Evolutionary conservation across 305 asterid species (phyloP), one percentile per base, ranked within the genome.

Genomic region (Withania somnifera): DNA sequence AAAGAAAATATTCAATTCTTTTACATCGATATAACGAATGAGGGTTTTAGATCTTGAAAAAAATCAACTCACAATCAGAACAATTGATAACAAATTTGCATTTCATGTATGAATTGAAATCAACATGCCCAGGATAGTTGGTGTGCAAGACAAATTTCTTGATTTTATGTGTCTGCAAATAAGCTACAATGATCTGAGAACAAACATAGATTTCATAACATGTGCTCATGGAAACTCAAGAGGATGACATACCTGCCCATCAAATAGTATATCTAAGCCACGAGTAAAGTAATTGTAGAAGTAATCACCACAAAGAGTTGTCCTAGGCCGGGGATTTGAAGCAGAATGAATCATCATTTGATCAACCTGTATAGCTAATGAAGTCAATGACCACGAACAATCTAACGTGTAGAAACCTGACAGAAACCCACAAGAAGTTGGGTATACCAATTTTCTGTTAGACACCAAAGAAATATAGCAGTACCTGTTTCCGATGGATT

Each of bases 301-400:
- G 85, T 95, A 95, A 88, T 95, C 98, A 57, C 97, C 97, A 76
- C 98, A 93, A 20, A 91, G 91, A 54, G 97, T 92, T 14, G 97
- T 91, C 78, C 93, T 88, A 28, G 98, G 98, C 61, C 95, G 87
- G 73, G 92, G 97, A 90, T 93, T 97, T 34, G 95, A 90, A 76
- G 94, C 94, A 60, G 98, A 95, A 87, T 95, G 98, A 88, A 95
- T 95, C 68, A 91, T 92, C 98, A 95, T 95, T 86, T 93, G 98
- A 67, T 95, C 98, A 79, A 95, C 98, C 98, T 95, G 87, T 76
- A 78, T 14, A 42, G 64, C 78, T 40, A 81, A 85, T 30, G 45
- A 85, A 45, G 53, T 82, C 82, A 88, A 71, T 61, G 50, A 47
- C 78, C 54, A 85, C 63, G 40, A 68, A 81, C 17, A 51, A 24